These are phyloP conservation scores for Orychophragmus violaceus DNA, from an alignment of 345 rosid genomes.

Conservation along the genomic window DNA sequence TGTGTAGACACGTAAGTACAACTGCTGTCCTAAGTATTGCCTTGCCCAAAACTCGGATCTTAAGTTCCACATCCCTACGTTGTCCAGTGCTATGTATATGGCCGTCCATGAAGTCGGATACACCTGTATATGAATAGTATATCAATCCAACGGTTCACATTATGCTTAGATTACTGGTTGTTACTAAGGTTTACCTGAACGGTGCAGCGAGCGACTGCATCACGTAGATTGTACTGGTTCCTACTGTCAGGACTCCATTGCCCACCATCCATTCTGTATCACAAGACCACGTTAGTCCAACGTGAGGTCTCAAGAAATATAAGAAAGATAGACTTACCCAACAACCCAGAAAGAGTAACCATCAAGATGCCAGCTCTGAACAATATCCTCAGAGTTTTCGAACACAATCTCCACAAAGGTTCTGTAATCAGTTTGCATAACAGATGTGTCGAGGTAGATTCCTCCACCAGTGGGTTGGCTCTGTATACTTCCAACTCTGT, in stretches of 20 bases:
- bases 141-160: neutral
- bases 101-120: conserved; percentile 93
- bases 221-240: conserved; percentile 70
- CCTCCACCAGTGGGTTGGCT: conserved; percentile 70
- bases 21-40: conserved; percentile 90
- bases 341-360: conserved; percentile 91
- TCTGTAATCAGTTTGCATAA: conserved; percentile 63
- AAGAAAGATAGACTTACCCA: conserved; percentile 58
- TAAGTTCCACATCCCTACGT: conserved; percentile 96
- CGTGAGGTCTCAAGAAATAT: too few relatives aligned
- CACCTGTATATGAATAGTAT: conserved; percentile 41
- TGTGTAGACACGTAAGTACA: conserved; percentile 77
- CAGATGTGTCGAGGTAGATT: conserved; percentile 76
- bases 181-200: conserved; percentile 46
- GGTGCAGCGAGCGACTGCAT: conserved; percentile 72
- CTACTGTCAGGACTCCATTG: conserved; percentile 70
- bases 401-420: conserved; percentile 72
- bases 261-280: conserved; percentile 93
- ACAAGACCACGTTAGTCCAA: neutral
- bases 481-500: conserved; percentile 58
- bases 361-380: conserved; percentile 85
- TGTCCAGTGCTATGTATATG: conserved; percentile 77
- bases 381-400: conserved; percentile 60
- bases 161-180: neutral
- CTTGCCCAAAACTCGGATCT: conserved; percentile 92